Base-by-base conservation (phyloP, 768 basidiomycete genomes). In the Termitomyces sp. region DNA sequence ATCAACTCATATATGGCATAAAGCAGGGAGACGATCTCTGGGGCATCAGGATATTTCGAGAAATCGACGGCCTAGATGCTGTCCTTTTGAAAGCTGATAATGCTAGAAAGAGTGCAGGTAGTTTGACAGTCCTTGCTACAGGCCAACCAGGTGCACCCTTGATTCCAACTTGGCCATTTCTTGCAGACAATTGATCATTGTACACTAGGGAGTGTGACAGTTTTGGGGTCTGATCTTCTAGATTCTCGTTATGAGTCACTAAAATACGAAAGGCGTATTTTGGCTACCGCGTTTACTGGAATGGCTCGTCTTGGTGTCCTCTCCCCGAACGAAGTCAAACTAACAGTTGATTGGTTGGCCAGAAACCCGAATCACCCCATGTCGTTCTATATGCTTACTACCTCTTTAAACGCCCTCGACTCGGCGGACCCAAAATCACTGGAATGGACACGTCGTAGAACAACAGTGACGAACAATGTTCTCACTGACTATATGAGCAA, bases 211-310 rank as follows among this genome's bases (percentile, higher is more conserved):
- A 71, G 69, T 52, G 75, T 80, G 16, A 58, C 57, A 5, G 69
- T 75, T 2, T 72, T 94, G 44, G 88, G 90, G 8, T 79, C 77
- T 46, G 87, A 89, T 59, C 76, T 91, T 58, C 75, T 88, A 1
- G 81, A 77, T 48, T 82, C 86, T 39, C 83, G 90, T 31, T 81
- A 83, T 63, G 85, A 90, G 36, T 90, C 87, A 0, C 75, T 94
- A 50, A 83, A 81, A 65, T 85, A 86, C 53, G 90, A 94, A 65
- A 79, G 91, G 60, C 80, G 88, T 12, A 76, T 78, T 49, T 79
- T 94, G 4, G 83, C 84, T 20, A 76, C 78, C n/a, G 76, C 82
- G 14, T 76, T 91, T 36, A 84, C 79, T 68, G 73, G 82, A 26
- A 73, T 92, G 55, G 79, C 84, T 20, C 80, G 86, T 29, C 72